phyloP scores from a whole-genome alignment of 306 rosid species.

The Cucumis sativus region DNA sequence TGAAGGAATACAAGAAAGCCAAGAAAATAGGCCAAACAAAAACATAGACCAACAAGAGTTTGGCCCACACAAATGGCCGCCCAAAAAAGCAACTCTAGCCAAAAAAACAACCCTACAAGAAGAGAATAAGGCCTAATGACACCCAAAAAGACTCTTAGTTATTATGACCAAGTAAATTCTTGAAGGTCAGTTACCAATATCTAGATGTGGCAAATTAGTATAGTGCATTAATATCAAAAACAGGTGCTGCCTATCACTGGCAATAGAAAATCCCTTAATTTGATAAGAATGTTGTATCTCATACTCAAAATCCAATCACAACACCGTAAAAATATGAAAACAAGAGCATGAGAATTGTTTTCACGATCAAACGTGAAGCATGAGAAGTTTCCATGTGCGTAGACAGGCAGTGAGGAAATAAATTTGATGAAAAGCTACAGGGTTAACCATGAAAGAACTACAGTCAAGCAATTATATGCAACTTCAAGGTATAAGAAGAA shows the following conservation, averaged over 20 bases:
- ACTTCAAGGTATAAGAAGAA: constrained; percentile 2
- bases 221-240: neutral
- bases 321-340: neutral
- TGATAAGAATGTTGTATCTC: neutral
- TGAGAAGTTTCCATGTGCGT: neutral
- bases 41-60: neutral
- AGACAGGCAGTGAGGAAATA: neutral
- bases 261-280: neutral
- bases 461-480: neutral
- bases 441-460: neutral
- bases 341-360: neutral
- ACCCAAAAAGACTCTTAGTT: neutral
- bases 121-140: neutral
- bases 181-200: neutral
- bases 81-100: neutral
- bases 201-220: neutral
- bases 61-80: neutral
- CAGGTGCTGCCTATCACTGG: neutral
- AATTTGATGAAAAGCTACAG: neutral
- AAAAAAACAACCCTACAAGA: neutral
- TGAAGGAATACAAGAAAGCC: neutral
- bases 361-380: neutral
- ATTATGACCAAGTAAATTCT: neutral
- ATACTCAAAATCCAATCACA: neutral
- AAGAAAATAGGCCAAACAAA: neutral